phyloP scores from a whole-genome alignment of 768 basidiomycete genomes.

The Suillus variegatus region DNA sequence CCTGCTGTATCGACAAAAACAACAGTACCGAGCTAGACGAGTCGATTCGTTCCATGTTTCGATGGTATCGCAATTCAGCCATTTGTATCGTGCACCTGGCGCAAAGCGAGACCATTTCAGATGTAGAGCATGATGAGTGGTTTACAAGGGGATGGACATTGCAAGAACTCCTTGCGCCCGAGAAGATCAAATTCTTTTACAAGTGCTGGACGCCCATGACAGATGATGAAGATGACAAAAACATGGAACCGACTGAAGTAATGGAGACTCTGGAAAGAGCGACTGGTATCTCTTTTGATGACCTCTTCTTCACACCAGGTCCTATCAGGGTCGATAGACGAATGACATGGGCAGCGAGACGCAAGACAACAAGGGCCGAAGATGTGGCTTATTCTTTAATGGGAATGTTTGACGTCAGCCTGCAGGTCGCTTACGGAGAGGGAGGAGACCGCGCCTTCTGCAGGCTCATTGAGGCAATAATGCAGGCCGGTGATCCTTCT shows the following conservation, averaged over 20 bases:
- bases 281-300: background rate
- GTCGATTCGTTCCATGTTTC: constrained; percentile 4
- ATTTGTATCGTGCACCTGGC: constrained; percentile 6
- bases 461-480: constrained; percentile 11
- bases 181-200: background rate
- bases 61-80: constrained; percentile 1
- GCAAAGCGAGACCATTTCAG: background rate
- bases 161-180: background rate
- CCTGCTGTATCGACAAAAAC: background rate
- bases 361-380: constrained; percentile 19
- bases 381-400: constrained; percentile 20
- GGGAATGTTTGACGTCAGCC: constrained; percentile 15
- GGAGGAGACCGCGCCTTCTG: constrained; percentile 14
- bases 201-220: background rate
- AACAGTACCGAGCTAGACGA: background rate
- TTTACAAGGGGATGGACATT: background rate
- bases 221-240: background rate
- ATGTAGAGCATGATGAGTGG: background rate
- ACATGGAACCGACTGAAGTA: background rate
- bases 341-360: constrained; percentile 18
- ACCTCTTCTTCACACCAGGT: background rate
- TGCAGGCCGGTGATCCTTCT: constrained; percentile 9
- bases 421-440: constrained; percentile 19
- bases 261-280: background rate
- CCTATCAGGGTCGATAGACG: background rate